Percentiles rank a stretch among this genome's conserved stretches.
These are phyloP conservation scores for Aethionema arabicum DNA, from an alignment of 345 rosid species.

Conservation along the genomic window DNA sequence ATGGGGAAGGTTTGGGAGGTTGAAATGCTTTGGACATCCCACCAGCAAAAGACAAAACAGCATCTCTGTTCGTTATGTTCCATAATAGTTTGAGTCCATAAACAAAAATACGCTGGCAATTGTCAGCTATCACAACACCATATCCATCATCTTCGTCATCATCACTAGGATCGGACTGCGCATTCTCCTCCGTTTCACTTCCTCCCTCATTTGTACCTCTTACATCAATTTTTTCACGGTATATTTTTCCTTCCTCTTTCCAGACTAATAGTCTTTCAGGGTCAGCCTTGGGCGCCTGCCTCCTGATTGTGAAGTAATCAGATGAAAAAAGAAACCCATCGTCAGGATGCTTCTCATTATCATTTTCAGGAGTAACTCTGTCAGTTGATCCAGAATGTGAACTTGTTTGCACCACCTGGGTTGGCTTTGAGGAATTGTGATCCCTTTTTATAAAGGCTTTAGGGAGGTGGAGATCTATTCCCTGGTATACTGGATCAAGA, in stretches of 20 bases:
- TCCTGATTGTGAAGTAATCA: slow-evolving; percentile 89
- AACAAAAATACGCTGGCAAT: slow-evolving; percentile 86
- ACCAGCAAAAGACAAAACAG: slow-evolving; percentile 89
- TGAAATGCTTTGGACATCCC: slow-evolving; percentile 89
- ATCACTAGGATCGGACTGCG: slow-evolving; percentile 85
- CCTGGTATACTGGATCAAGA: slow-evolving; percentile 95
- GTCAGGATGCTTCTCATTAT: slow-evolving; percentile 68
- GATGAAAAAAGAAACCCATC: slow-evolving; percentile 91
- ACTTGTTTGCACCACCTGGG: slow-evolving; percentile 53
- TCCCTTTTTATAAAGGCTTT: slow-evolving; percentile 60
- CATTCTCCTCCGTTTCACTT: slow-evolving; percentile 78
- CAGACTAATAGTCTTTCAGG: slow-evolving; percentile 82
- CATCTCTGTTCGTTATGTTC: slow-evolving; percentile 90
- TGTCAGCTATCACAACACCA: slow-evolving; percentile 88
- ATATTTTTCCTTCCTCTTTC: slow-evolving; percentile 96
- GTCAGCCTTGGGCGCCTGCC: slow-evolving; percentile 94
- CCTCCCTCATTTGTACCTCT: slow-evolving; percentile 75
- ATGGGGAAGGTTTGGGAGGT: slow-evolving; percentile 86
- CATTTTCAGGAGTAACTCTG: slow-evolving; percentile 52
- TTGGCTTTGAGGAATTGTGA: slow-evolving; percentile 50
- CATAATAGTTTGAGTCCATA: slow-evolving; percentile 82
- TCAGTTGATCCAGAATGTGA: slow-evolving; percentile 58
- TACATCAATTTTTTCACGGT: slow-evolving; percentile 78
- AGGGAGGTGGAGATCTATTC: slow-evolving; percentile 77
- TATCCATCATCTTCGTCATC: slow-evolving; percentile 99